phyloP scores from a whole-genome alignment of 495 filamentous ascomycete species.

The Lichenothelia convexa region DNA sequence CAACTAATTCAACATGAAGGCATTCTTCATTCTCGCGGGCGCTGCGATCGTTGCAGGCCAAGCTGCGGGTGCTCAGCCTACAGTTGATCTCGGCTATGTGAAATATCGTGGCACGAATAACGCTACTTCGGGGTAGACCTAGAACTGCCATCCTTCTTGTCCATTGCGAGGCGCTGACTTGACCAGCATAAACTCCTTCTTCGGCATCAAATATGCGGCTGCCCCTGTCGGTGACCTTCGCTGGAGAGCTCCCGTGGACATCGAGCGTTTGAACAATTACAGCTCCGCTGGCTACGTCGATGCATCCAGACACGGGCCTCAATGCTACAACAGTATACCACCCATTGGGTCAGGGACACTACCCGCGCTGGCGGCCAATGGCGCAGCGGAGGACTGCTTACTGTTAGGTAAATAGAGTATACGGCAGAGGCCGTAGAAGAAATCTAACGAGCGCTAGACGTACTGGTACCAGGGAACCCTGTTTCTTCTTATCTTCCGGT shows the following conservation, averaged over 20 bases:
- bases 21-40: too few relatives aligned
- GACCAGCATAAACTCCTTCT: conserved; percentile 8
- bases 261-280: conserved; percentile 8
- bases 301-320: conserved; percentile 8
- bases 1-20: too few relatives aligned
- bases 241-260: conserved; percentile 10
- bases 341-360: not conserved
- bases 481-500: conserved; percentile 8
- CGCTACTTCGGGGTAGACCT: conserved; percentile 8
- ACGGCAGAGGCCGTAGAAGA: too few relatives aligned
- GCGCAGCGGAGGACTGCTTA: conserved; percentile 10
- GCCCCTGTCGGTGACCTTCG: conserved; percentile 10
- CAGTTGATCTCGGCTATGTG: conserved; percentile 13
- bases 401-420: too few relatives aligned
- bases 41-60: too few relatives aligned
- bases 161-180: not conserved
- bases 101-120: conserved; percentile 8
- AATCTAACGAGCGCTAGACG: too few relatives aligned
- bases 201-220: conserved; percentile 11
- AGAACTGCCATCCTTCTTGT: not conserved
- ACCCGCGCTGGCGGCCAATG: not conserved
- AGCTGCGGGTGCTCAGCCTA: too few relatives aligned
- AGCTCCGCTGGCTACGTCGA: not conserved
- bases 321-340: conserved; percentile 7
- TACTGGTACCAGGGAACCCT: conserved; percentile 7